A percentile compares a stretch with the other conserved stretches of the same genome.
Evolutionary conservation across 257 asterid species (phyloP).

Genomic region (Verbascum thapsus): DNA sequence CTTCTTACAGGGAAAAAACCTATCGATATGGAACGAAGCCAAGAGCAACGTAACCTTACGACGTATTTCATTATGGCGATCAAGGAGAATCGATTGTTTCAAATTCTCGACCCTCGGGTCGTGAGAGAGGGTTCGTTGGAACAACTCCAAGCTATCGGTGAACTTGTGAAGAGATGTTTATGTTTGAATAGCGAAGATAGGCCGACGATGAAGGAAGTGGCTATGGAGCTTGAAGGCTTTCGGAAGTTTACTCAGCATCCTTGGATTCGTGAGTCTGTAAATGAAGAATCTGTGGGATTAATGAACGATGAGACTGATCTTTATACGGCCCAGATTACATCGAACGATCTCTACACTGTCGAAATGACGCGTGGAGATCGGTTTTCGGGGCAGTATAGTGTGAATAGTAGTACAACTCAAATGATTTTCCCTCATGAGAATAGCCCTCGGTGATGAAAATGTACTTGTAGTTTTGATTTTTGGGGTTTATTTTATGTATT

Average conservation of each 20-base stretch:
- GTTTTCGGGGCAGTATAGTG: slow-evolving; percentile 42
- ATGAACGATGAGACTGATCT: slow-evolving; percentile 41
- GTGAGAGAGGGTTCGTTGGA: slow-evolving; percentile 65
- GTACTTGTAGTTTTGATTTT: too few relatives aligned
- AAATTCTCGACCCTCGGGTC: slow-evolving; percentile 55
- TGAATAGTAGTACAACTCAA: slow-evolving; percentile 30
- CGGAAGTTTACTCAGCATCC: slow-evolving; percentile 56
- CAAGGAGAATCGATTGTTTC: slow-evolving; percentile 51
- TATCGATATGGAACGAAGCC: slow-evolving; percentile 45
- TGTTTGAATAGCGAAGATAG: slow-evolving; percentile 52
- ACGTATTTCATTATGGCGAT: slow-evolving; percentile 44
- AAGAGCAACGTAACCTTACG: slow-evolving; percentile 52
- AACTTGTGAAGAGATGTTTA: slow-evolving; percentile 55
- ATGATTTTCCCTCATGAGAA: slow-evolving; percentile 34
- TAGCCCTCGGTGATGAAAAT: slow-evolving; percentile 41
- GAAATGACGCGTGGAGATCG: slow-evolving; percentile 29
- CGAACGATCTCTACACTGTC: slow-evolving; percentile 48
- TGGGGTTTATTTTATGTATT: not conserved
- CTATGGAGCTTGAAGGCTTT: slow-evolving; percentile 63
- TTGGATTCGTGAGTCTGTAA: slow-evolving; percentile 37
- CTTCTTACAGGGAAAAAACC: slow-evolving; percentile 71
- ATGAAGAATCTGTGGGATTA: slow-evolving; percentile 36
- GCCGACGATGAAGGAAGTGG: slow-evolving; percentile 83
- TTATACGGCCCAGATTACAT: slow-evolving; percentile 25
- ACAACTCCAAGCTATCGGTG: slow-evolving; percentile 53